Evolutionary conservation across 2,329 filamentous ascomycete species (phyloP).

Genomic region (Coniochaeta prunicola): DNA sequence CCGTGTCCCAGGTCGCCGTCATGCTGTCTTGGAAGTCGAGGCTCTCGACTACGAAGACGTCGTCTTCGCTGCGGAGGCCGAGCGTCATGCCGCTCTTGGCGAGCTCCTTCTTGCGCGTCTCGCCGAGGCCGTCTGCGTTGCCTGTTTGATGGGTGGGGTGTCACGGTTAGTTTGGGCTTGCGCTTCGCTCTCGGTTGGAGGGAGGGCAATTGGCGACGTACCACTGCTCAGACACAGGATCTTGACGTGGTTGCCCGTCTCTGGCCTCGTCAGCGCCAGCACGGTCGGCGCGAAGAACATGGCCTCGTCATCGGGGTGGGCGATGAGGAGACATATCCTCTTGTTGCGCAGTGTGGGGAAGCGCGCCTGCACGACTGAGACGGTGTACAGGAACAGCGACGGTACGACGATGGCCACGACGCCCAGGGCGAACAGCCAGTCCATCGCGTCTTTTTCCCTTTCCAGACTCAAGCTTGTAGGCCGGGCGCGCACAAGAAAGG

Average conservation of each 20-base stretch:
- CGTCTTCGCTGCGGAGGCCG: constrained; percentile 65
- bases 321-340: constrained; percentile 86
- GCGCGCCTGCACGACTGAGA: constrained; percentile 35
- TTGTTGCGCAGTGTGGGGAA: constrained; percentile 70
- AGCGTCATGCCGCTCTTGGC: constrained; percentile 70
- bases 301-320: constrained; percentile 96
- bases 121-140: constrained; percentile 80
- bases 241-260: constrained; percentile 82
- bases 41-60: constrained; percentile 81
- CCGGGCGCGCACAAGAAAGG: neutral
- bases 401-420: constrained; percentile 34
- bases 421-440: constrained; percentile 20
- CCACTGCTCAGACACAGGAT: constrained; percentile 89
- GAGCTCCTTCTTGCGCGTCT: constrained; percentile 76
- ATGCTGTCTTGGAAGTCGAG: constrained; percentile 86
- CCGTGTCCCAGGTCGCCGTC: constrained; percentile 67
- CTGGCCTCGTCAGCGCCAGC: constrained; percentile 72
- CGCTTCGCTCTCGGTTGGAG: neutral
- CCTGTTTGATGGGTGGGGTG: constrained; percentile 35
- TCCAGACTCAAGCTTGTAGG: too few relatives aligned
- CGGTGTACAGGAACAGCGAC: constrained; percentile 45
- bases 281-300: constrained; percentile 98
- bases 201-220: constrained; percentile 20
- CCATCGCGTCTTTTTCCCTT: constrained; percentile 13
- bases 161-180: neutral